These are phyloP conservation scores for Phytophthora sp. DNA, from an alignment of 352 stramenopile species.

Conservation along the genomic window DNA sequence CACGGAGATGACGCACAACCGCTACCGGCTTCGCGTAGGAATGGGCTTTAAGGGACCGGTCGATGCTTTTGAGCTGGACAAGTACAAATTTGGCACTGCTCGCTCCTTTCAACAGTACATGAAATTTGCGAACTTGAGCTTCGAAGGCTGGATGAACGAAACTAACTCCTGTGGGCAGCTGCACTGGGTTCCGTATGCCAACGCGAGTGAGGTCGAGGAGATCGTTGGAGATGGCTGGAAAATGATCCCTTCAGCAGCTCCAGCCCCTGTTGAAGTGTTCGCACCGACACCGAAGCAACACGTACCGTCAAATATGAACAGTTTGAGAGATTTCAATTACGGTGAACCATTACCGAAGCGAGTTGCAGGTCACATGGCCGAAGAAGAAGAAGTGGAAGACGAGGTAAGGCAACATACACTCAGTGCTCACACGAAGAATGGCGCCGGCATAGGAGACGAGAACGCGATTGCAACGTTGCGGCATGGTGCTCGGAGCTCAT, in stretches of 20 bases:
- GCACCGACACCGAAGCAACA: conserved; percentile 7
- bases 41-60: conserved; percentile 56
- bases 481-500: conserved; percentile 25
- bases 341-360: neutral
- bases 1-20: conserved; percentile 56
- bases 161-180: conserved; percentile 60
- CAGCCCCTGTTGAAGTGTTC: conserved; percentile 4
- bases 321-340: conserved; percentile 13
- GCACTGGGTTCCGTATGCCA: conserved; percentile 62
- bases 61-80: conserved; percentile 57
- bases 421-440: conserved; percentile 38
- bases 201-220: conserved; percentile 47
- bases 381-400: conserved; percentile 18
- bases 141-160: conserved; percentile 53
- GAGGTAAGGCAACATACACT: conserved; percentile 3
- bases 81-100: conserved; percentile 52
- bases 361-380: conserved; percentile 16
- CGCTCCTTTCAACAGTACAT: conserved; percentile 59
- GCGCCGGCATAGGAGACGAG: conserved; percentile 33
- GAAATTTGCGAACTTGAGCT: conserved; percentile 56
- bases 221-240: conserved; percentile 53
- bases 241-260: conserved; percentile 11
- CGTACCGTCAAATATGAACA: conserved; percentile 1
- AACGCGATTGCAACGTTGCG: conserved; percentile 31
- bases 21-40: conserved; percentile 50